Percentiles rank a stretch among this genome's conserved stretches.
Evolutionary conservation across 768 basidiomycete species (phyloP).

Genomic region (Suillus ampliporus): DNA sequence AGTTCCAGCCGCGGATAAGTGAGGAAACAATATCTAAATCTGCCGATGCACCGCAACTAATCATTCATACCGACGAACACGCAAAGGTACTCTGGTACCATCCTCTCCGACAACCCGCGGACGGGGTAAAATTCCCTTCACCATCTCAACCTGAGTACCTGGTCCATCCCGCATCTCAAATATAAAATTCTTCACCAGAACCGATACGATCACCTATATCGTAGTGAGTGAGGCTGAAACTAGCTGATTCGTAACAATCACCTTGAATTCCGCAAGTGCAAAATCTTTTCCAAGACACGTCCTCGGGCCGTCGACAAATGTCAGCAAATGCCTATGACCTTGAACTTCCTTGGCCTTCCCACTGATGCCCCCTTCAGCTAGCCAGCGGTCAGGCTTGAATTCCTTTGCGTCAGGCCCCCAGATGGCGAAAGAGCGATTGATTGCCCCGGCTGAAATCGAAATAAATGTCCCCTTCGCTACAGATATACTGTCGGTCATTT

Average conservation of each 20-base stretch:
- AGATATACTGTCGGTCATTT: conserved; percentile 44
- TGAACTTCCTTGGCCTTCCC: conserved; percentile 45
- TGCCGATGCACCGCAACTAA: too few relatives aligned
- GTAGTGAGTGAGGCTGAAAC: background rate
- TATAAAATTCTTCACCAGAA: conserved; percentile 43
- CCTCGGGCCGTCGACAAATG: conserved; percentile 58
- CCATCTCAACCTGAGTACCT: conserved; percentile 19
- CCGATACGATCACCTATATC: conserved; percentile 46
- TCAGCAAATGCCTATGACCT: conserved; percentile 55
- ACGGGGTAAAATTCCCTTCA: conserved; percentile 20
- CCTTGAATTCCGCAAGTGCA: conserved; percentile 47
- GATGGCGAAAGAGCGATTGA: conserved; percentile 56
- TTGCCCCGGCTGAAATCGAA: conserved; percentile 46
- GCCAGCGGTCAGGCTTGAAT: conserved; percentile 72
- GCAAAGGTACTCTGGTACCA: conserved; percentile 36
- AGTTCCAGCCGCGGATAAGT: too few relatives aligned
- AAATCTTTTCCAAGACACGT: conserved; percentile 55
- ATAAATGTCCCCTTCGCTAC: conserved; percentile 56
- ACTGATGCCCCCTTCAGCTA: conserved; percentile 39
- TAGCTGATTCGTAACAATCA: conserved; percentile 10
- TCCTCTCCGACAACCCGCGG: conserved; percentile 27
- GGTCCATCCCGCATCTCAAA: conserved; percentile 27
- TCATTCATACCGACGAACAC: conserved; percentile 31
- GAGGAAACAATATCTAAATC: too few relatives aligned
- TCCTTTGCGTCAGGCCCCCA: conserved; percentile 67